Evolutionary conservation across 768 basidiomycete genomes (phyloP).

Genomic region (Rhizopogon salebrosus): DNA sequence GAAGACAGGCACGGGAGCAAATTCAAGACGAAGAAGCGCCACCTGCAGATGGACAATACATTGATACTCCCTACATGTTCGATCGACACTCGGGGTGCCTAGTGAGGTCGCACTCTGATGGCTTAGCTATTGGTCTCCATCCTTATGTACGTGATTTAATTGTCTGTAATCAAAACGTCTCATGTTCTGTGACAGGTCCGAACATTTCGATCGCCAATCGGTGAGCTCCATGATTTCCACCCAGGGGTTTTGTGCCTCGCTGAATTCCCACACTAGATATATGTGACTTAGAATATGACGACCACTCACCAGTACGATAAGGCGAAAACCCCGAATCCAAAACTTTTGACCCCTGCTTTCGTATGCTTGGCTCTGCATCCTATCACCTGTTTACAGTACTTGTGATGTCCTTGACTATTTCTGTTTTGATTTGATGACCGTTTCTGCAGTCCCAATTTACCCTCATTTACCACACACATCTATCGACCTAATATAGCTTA

Average conservation of each 20-base stretch:
- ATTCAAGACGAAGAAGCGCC: constrained; percentile 8
- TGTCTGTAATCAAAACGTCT: neutral
- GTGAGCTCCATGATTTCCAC: constrained; percentile 10
- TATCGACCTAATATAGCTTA: constrained; percentile 6
- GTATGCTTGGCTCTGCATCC: neutral
- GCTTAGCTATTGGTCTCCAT: constrained; percentile 17
- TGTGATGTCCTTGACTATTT: neutral
- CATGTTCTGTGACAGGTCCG: constrained; percentile 20
- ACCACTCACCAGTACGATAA: constrained; percentile 17
- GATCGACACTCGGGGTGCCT: constrained; percentile 22
- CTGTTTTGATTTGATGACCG: neutral
- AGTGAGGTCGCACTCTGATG: constrained; percentile 27
- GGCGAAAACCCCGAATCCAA: neutral
- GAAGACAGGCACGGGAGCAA: constrained; percentile 13
- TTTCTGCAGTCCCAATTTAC: neutral
- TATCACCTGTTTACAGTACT: neutral
- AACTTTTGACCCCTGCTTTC: neutral
- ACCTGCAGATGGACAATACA: neutral
- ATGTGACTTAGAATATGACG: constrained; percentile 21
- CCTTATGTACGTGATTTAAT: constrained; percentile 22
- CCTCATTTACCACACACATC: neutral
- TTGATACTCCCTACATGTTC: constrained; percentile 21
- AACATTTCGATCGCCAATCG: constrained; percentile 27
- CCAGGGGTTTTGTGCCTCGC: neutral
- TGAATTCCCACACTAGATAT: constrained; percentile 18